These are phyloP conservation scores for Peltaster fructicola DNA, from an alignment of 2,329 filamentous ascomycete genomes.

Conservation along the genomic window DNA sequence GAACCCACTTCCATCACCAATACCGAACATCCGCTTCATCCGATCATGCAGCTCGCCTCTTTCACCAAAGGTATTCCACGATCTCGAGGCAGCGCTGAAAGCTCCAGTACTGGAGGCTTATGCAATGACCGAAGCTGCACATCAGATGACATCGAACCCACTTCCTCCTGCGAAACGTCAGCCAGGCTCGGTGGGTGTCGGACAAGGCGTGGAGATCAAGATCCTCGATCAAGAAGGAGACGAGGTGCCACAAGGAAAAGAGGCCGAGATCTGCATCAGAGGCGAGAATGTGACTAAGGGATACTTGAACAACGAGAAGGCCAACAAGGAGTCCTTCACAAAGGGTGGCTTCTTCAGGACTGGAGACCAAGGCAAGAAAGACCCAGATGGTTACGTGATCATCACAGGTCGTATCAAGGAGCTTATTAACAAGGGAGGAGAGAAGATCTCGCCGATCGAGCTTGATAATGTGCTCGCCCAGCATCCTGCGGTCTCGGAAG, in stretches of 20 bases:
- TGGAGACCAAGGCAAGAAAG: constrained; percentile 68
- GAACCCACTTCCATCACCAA: constrained; percentile 47
- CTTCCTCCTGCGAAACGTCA: constrained; percentile 50
- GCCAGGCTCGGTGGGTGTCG: constrained; percentile 66
- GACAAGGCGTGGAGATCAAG: constrained; percentile 65
- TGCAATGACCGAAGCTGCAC: constrained; percentile 80
- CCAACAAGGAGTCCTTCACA: constrained; percentile 59
- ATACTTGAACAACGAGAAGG: constrained; percentile 66
- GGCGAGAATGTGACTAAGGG: constrained; percentile 73
- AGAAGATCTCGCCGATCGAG: constrained; percentile 81
- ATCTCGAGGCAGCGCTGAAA: constrained; percentile 56
- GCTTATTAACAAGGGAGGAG: constrained; percentile 76
- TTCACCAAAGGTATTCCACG: constrained; percentile 63
- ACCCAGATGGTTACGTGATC: constrained; percentile 63
- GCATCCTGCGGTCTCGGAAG: constrained; percentile 56
- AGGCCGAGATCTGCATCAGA: constrained; percentile 68
- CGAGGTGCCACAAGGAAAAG: constrained; percentile 48
- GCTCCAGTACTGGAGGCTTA: constrained; percentile 80
- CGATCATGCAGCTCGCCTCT: constrained; percentile 73
- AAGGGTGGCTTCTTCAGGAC: constrained; percentile 70
- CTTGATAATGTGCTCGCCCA: constrained; percentile 67
- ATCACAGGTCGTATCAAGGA: constrained; percentile 91
- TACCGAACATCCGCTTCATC: constrained; percentile 67
- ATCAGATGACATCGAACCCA: constrained; percentile 60
- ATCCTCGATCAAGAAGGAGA: constrained; percentile 56